A percentile compares a stretch with the other conserved stretches of the same genome.
Conservation (phyloP, 2,329 filamentous ascomycete species). For the Cytospora mali region DNA sequence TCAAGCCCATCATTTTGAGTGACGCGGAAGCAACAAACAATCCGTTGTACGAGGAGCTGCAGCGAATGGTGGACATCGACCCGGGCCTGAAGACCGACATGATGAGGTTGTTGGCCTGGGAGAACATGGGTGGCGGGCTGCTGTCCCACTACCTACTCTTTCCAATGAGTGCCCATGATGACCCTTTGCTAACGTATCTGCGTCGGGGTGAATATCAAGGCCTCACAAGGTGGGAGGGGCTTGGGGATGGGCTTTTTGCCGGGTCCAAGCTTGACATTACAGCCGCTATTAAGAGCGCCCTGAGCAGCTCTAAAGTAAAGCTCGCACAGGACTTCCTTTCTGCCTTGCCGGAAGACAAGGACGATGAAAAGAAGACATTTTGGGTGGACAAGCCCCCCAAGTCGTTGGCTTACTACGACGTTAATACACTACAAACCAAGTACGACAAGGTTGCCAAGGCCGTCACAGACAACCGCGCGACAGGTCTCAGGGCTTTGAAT, state of each 20-base stretch:
- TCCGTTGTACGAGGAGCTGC: constrained; percentile 73
- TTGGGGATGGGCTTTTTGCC: constrained; percentile 73
- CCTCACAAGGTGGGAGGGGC: constrained; percentile 72
- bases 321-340: constrained; percentile 65
- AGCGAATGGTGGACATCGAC: constrained; percentile 61
- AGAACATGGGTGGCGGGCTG: constrained; percentile 82
- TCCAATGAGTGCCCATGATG: constrained; percentile 79
- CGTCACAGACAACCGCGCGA: constrained; percentile 57
- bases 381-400: constrained; percentile 64
- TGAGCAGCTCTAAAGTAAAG: constrained; percentile 58
- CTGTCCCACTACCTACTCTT: constrained; percentile 78
- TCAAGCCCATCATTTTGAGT: constrained; percentile 80
- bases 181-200: constrained; percentile 71
- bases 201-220: constrained; percentile 74
- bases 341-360: constrained; percentile 48
- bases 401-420: constrained; percentile 78
- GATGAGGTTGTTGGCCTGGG: constrained; percentile 90
- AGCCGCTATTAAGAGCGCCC: constrained; percentile 61
- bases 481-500: constrained; percentile 68
- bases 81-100: constrained; percentile 67
- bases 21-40: constrained; percentile 81
- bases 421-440: constrained; percentile 60
- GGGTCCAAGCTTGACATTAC: constrained; percentile 68
- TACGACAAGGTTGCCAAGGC: constrained; percentile 70
- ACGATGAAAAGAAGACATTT: constrained; percentile 56